A percentile compares a stretch with the other conserved stretches of the same genome.
phyloP scores from a whole-genome alignment of 1,139 yeast genomes.

The Magnusiomyces ingens region DNA sequence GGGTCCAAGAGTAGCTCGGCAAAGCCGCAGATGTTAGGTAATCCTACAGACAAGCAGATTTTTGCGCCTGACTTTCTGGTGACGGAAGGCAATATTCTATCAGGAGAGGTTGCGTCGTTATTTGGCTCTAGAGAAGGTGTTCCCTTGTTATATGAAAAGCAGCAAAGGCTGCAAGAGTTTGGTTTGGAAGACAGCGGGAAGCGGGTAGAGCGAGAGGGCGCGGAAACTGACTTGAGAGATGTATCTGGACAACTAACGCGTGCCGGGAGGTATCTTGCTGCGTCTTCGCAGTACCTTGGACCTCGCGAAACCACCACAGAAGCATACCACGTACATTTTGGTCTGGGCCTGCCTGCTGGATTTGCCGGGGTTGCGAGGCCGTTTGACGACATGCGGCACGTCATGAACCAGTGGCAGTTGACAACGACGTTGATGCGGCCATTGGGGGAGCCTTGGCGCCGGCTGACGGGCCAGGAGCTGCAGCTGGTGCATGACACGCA shows the following conservation, averaged over 20 bases:
- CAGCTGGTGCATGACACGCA: constrained; percentile 1
- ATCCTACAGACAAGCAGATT: not conserved
- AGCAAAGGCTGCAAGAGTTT: constrained; percentile 7
- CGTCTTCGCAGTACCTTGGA: constrained; percentile 5
- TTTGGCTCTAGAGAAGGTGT: constrained; percentile 12
- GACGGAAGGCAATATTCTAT: constrained; percentile 15
- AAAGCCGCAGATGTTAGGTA: not conserved
- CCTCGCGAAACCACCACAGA: not conserved
- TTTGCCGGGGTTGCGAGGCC: constrained; percentile 24
- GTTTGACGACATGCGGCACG: constrained; percentile 19
- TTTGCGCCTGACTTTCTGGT: not conserved
- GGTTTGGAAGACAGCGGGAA: constrained; percentile 1
- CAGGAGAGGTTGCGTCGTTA: constrained; percentile 16
- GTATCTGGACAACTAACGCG: constrained; percentile 8
- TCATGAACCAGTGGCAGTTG: constrained; percentile 20
- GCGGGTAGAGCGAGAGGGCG: not conserved
- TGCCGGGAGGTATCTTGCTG: constrained; percentile 11
- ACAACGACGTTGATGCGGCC: constrained; percentile 6
- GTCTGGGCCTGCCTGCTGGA: constrained; percentile 22
- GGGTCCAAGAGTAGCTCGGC: not conserved
- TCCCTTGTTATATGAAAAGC: constrained; percentile 14
- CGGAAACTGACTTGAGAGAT: constrained; percentile 4
- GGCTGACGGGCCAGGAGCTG: not conserved
- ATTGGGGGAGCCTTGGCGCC: not conserved
- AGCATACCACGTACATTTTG: constrained; percentile 17